phyloP scores from a whole-genome alignment of 768 basidiomycete genomes.

The Podaxis carcinomalis region DNA sequence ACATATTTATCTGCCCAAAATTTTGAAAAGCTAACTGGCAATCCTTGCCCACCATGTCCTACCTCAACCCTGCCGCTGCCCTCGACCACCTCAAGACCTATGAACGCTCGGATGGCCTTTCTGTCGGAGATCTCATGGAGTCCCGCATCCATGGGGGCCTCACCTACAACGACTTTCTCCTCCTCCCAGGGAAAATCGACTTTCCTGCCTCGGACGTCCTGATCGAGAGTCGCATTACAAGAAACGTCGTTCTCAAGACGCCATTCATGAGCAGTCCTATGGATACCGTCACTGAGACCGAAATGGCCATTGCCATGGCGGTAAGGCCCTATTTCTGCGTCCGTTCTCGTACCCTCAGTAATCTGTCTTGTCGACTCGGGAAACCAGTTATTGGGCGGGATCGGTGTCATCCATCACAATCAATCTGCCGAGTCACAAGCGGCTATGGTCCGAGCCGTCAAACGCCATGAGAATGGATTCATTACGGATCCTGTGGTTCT shows the following conservation, averaged over 20 bases:
- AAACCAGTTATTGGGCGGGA: conserved; percentile 80
- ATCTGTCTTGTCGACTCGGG: conserved; percentile 15
- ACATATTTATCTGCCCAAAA: conserved; percentile 22
- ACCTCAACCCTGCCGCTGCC: conserved; percentile 70
- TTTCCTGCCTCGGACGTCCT: conserved; percentile 79
- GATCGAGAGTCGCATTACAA: conserved; percentile 84
- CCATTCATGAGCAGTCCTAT: conserved; percentile 98
- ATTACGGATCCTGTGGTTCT: conserved; percentile 93
- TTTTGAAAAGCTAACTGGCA: conserved; percentile 13
- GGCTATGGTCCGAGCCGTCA: conserved; percentile 95
- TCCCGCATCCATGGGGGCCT: conserved; percentile 82
- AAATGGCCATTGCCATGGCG: conserved; percentile 92
- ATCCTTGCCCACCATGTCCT: conserved; percentile 27
- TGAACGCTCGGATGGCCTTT: conserved; percentile 72
- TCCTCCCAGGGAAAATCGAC: conserved; percentile 94
- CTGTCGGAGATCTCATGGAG: conserved; percentile 84
- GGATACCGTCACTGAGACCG: conserved; percentile 97
- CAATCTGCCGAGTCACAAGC: conserved; percentile 82
- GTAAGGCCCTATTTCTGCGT: conserved; percentile 40
- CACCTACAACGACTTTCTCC: conserved; percentile 96
- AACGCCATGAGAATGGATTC: conserved; percentile 98
- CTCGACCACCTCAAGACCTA: conserved; percentile 75
- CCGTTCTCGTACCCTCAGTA: conserved; percentile 6
- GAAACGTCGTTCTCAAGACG: conserved; percentile 88
- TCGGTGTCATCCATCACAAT: conserved; percentile 99